Evolutionary conservation across 2,329 filamentous ascomycete genomes (phyloP), one percentile per base, ranked within the genome.

Genomic region (Cladosporium phlei): DNA sequence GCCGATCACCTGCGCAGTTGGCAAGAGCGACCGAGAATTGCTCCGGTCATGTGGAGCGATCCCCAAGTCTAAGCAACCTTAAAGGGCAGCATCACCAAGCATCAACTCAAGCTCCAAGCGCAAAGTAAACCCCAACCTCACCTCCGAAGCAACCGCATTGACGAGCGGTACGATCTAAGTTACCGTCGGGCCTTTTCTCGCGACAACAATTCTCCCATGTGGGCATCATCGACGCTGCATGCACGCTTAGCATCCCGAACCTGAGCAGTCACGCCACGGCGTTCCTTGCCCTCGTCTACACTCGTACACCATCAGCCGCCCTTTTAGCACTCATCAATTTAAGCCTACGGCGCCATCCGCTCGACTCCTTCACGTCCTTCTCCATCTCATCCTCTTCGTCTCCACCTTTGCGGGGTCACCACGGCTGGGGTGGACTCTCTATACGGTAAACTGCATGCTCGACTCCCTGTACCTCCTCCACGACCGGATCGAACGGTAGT

Each of bases 401-500:
- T 33, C 42, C 42, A 45, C 42, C 24, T 37, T 45, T 45, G 42
- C 42, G 42, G 42, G 42, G 42, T 29, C 32, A 16, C 20, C 33
- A 29, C 42, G 32, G 27, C 7, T 22, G 32, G 33, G 22, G 17
- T n/a, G 6, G 17, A 37, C 35, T 20, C n/a, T n/a, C n/a, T n/a
- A n/a, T n/a, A n/a, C n/a, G n/a, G n/a, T n/a, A 19, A 30, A 37
- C 24, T 14, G 22, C 16, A 29, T 27, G 14, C 37, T 39, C 24
- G 24, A 39, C 25, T 22, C 24, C 37, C 37, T 27, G 37, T 28
- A 22, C n/a, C n/a, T n/a, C n/a, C 35, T 25, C 22, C 4, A 27
- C 39, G 12, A 16, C 14, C 32, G 42, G 32, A 45, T 45, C 30
- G 42, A 11, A 29, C 42, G 42, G 42, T 16, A 29, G 32, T 24